Percentiles rank a stretch among this genome's conserved stretches.
These are phyloP conservation scores for Lineolata rhizophorae DNA, from an alignment of 495 filamentous ascomycete species.

Conservation along the genomic window DNA sequence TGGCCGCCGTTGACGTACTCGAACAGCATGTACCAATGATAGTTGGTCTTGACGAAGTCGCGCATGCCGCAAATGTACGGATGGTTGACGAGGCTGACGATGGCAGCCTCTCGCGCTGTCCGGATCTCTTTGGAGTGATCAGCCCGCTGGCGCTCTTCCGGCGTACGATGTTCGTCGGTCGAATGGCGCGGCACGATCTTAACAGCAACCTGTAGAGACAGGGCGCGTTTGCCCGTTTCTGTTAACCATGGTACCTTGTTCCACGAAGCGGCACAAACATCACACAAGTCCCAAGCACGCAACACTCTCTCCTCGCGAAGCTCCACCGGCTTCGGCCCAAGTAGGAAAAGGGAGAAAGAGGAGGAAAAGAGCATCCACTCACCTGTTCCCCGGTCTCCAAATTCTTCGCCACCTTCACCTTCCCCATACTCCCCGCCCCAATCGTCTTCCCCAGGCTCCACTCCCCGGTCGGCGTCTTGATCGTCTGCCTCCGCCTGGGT, in stretches of 20 bases:
- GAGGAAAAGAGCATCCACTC: too few relatives aligned
- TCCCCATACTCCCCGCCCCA: conserved; percentile 95
- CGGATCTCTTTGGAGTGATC: conserved; percentile 94
- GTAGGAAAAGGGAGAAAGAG: too few relatives aligned
- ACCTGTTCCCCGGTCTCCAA: conserved; percentile 45
- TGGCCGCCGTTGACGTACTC: conserved; percentile 98
- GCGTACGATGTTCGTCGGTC: conserved; percentile 61
- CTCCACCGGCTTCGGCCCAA: not conserved
- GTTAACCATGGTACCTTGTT: too few relatives aligned
- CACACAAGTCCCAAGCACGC: too few relatives aligned
- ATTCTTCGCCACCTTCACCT: conserved; percentile 83
- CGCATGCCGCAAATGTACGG: conserved; percentile 95
- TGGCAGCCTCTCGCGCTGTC: conserved; percentile 88
- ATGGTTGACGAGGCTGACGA: conserved; percentile 84
- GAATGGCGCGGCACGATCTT: conserved; percentile 93
- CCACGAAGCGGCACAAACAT: too few relatives aligned
- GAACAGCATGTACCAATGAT: conserved; percentile 99
- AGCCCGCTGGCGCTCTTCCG: conserved; percentile 62
- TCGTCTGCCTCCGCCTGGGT: conserved; percentile 56
- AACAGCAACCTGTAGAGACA: conserved; percentile 53
- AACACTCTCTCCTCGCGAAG: too few relatives aligned
- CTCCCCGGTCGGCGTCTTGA: conserved; percentile 61
- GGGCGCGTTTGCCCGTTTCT: too few relatives aligned
- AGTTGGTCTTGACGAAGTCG: conserved; percentile 83
- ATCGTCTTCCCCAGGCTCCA: conserved; percentile 95